phyloP scores from a whole-genome alignment of 2,329 filamentous ascomycete species.

The Fonsecaea erecta region DNA sequence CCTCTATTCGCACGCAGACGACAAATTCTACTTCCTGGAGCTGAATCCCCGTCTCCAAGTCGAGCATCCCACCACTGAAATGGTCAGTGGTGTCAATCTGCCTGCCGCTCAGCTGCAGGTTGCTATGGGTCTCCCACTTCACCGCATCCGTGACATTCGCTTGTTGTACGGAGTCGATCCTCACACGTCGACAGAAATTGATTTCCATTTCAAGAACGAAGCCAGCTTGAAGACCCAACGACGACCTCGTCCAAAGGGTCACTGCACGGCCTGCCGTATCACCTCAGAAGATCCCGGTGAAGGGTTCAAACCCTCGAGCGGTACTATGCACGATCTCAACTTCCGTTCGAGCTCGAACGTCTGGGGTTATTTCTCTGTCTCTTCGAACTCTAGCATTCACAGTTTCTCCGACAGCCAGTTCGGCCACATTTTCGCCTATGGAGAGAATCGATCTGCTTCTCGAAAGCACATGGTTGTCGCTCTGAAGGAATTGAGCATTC shows the following conservation, averaged over 20 bases:
- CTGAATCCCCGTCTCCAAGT: constrained; percentile 98
- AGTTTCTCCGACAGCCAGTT: constrained; percentile 99
- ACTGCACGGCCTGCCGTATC: constrained; percentile 98
- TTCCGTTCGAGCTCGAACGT: constrained; percentile 98
- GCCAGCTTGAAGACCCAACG: constrained; percentile 83
- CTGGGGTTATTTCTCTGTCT: constrained; percentile 99
- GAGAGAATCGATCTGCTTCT: constrained; percentile 93
- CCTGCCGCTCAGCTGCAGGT: constrained; percentile 97
- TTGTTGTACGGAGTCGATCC: constrained; percentile 95
- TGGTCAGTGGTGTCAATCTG: constrained; percentile 97
- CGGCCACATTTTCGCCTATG: constrained; percentile 98
- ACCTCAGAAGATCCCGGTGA: constrained; percentile 98
- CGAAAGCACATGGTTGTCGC: constrained; percentile 99
- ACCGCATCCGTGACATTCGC: constrained; percentile 94
- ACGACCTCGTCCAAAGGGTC: constrained; percentile 88
- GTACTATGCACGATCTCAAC: constrained; percentile 98
- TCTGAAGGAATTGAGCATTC: constrained; percentile 97
- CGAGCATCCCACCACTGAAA: constrained; percentile 98
- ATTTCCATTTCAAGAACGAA: constrained; percentile 93
- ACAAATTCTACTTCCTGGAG: constrained; percentile 99
- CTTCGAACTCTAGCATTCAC: constrained; percentile 94
- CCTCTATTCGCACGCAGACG: constrained; percentile 94
- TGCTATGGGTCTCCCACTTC: constrained; percentile 96
- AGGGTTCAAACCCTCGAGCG: constrained; percentile 98
- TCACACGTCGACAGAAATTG: constrained; percentile 81